phyloP scores from a whole-genome alignment of 352 stramenopile genomes.

The Pythium phragmitis region DNA sequence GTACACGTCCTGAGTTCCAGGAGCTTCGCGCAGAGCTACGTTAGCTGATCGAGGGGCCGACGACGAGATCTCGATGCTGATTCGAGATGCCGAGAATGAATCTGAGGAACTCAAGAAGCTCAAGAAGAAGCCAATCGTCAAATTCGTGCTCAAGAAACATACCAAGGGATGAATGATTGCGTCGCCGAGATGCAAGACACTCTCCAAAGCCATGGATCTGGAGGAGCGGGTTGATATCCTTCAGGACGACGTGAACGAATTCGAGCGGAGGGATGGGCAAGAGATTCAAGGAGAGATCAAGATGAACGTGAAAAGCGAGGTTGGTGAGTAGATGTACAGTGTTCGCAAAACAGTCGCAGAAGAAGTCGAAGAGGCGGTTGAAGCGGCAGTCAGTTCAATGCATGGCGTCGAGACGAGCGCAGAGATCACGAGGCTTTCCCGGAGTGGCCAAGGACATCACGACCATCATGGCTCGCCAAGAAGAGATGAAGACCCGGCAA shows the following conservation, averaged over 20 bases:
- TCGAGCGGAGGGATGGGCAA: neutral
- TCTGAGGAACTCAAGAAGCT: neutral
- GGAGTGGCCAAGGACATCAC: conserved; percentile 4
- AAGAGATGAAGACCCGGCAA: conserved; percentile 5
- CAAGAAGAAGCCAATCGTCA: conserved; percentile 10
- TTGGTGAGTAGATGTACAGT: no score
- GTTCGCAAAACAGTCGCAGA: neutral
- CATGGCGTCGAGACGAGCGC: neutral
- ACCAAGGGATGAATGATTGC: neutral
- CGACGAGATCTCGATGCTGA: neutral
- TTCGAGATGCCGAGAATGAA: neutral
- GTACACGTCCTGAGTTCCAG: conserved; percentile 3
- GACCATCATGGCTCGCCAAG: neutral
- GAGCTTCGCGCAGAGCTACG: conserved; percentile 7
- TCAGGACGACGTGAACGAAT: neutral
- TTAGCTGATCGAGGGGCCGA: neutral
- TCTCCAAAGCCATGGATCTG: neutral
- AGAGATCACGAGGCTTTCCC: neutral
- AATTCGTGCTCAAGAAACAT: conserved; percentile 10
- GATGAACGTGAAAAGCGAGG: no score
- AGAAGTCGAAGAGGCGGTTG: conserved; percentile 1
- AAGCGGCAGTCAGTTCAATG: neutral
- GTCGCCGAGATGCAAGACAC: neutral
- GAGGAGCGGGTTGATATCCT: conserved; percentile 2
- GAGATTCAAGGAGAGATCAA: no score